Evolutionary conservation across 1,284 basidiomycete species (phyloP).

Genomic region (Serendipita sp.): DNA sequence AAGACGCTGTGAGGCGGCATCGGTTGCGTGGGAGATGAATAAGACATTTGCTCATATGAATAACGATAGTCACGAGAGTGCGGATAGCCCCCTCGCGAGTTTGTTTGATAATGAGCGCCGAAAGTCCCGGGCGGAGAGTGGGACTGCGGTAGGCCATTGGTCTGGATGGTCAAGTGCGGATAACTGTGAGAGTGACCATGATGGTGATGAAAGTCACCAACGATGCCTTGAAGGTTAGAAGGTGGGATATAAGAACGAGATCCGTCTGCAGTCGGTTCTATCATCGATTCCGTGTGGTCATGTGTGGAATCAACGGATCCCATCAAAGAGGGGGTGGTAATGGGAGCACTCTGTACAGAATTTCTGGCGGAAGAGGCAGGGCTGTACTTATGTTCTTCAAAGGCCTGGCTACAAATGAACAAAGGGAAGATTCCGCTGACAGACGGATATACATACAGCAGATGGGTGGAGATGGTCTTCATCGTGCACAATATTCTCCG

Average conservation of each 20-base stretch:
- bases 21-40: background rate
- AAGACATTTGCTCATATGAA: background rate
- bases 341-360: background rate
- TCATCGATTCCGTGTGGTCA: background rate
- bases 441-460: background rate
- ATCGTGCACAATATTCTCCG: background rate
- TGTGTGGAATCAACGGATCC: background rate
- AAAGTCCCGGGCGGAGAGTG: background rate
- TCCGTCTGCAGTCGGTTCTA: background rate
- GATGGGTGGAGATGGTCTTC: background rate
- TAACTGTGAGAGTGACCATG: background rate
- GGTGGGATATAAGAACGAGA: background rate
- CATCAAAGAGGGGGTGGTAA: background rate
- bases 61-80: background rate
- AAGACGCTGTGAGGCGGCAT: background rate
- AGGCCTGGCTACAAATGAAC: background rate
- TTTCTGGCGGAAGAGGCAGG: constrained; percentile 1
- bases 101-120: background rate
- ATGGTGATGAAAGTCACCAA: background rate
- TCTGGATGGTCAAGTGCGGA: background rate
- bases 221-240: background rate
- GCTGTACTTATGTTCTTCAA: constrained; percentile 1
- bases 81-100: background rate
- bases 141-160: background rate
- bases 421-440: background rate